Conservation (phyloP, 169 alveolate species). For the Plasmodium knowlesi region DNA sequence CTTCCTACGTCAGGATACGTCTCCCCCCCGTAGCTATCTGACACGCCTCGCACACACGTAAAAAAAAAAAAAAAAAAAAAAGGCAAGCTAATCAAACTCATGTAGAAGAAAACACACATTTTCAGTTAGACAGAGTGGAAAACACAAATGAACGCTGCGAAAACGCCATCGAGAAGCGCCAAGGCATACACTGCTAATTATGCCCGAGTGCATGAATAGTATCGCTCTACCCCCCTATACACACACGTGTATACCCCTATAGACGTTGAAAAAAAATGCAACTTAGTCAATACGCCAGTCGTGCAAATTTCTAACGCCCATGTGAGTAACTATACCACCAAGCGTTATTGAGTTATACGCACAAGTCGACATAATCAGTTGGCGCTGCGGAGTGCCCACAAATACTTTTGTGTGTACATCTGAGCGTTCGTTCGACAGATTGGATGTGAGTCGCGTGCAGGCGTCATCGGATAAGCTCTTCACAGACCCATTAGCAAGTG, state of each 20-base stretch:
- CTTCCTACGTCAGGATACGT: background rate
- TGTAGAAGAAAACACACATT: background rate
- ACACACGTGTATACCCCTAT: background rate
- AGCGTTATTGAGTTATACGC: background rate
- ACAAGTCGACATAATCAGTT: background rate
- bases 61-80: background rate
- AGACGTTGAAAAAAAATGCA: background rate
- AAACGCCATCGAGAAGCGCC: background rate
- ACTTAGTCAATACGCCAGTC: background rate
- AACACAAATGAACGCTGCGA: background rate
- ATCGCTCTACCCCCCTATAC: background rate
- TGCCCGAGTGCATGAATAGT: constrained; percentile 1
- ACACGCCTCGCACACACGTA: background rate
- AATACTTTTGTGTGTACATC: background rate
- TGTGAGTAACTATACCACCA: background rate
- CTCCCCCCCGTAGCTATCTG: background rate
- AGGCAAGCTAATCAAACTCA: background rate
- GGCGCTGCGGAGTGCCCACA: background rate
- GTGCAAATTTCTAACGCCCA: background rate
- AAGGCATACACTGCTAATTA: background rate
- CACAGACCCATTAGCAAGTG: background rate
- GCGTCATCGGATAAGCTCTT: too few relatives aligned
- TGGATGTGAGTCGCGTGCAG: background rate
- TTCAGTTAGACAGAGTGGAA: background rate
- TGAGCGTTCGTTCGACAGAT: background rate